These are phyloP conservation scores for Acaromyces ingoldii DNA, from an alignment of 1,284 basidiomycete genomes.

Conservation along the genomic window DNA sequence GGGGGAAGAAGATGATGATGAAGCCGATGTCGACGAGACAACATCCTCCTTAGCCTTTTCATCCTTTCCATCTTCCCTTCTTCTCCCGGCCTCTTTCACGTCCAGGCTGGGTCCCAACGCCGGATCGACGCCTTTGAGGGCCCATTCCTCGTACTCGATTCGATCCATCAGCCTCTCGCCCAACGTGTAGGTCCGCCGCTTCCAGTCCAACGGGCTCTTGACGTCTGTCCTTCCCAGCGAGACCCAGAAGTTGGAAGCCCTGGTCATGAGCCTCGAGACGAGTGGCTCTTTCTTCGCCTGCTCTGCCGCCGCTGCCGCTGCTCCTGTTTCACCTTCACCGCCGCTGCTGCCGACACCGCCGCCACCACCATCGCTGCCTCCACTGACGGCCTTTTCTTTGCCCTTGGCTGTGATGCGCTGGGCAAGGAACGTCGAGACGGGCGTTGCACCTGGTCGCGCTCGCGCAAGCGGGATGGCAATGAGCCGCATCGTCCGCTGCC, in stretches of 20 bases:
- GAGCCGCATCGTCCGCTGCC: conserved; percentile 30
- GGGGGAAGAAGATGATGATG: neutral
- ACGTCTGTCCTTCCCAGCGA: conserved; percentile 36
- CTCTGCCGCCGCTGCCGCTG: conserved; percentile 9
- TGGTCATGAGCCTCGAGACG: conserved; percentile 25
- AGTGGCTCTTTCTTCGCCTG: conserved; percentile 16
- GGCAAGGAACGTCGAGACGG: conserved; percentile 39
- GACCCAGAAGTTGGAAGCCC: conserved; percentile 43
- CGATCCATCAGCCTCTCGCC: conserved; percentile 50
- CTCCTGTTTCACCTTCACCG: conserved; percentile 14
- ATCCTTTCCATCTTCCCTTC: conserved; percentile 1
- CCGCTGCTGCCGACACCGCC: too few species aligned
- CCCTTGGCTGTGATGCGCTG: conserved; percentile 15
- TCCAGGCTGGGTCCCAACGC: conserved; percentile 29
- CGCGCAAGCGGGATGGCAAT: conserved; percentile 41
- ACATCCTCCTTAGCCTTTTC: neutral
- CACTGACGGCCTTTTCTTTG: too few species aligned
- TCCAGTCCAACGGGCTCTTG: conserved; percentile 41
- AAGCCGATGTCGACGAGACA: neutral
- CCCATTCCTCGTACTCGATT: conserved; percentile 50
- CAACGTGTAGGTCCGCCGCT: conserved; percentile 28
- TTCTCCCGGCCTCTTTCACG: neutral
- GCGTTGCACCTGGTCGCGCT: conserved; percentile 23
- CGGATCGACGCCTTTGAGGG: conserved; percentile 46
- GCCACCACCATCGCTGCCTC: too few species aligned